Base-by-base conservation (phyloP, 1,284 basidiomycete species). In the Puccinia triticina region DNA sequence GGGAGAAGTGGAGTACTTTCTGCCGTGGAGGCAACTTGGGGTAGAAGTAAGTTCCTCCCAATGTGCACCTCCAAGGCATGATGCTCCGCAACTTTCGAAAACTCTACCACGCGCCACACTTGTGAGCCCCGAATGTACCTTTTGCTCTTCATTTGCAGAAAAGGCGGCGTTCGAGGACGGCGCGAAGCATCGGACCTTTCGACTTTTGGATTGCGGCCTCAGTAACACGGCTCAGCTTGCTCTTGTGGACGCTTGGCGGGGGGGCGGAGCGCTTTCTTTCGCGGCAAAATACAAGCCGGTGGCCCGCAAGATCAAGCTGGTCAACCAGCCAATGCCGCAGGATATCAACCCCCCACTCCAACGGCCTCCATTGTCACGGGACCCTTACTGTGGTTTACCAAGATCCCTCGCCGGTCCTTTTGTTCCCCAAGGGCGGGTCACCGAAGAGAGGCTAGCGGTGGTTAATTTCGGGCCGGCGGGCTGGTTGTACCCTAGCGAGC, bases 271-370 rank as follows among this genome's bases (percentile, higher is more conserved):
- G 16, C 14, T 48, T n/a, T 34, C 40, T 66, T 66, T 69, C 23
- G 66, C 32, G 2, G 26, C 67, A 1, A 80, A 80, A 29, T 80
- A 72, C 43, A 80, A 80, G 57, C 53, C 78, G 10, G 78, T 80
- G 21, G 23, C 23, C 4, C 55, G 50, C 40, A 79, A 79, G 29
- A 48, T 79, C 10, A 69, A 37, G 37, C 61, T 43, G 10, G 64
- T 69, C 29, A 79, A 79, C 57, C 37, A 46, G 26, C 50, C 50
- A 59, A 72, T 80, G 66, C 78, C 50, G 16, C 76, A 53, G 23
- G 43, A 40, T 16, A 46, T 55, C 7, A 57, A 72, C 43, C 66
- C 66, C 16, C 67, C 64, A 7, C 66, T 77, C 21, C 11, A 46
- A 50, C 4, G 59, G 29, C 57, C 43, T 4, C 12, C 8, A 1